Percentiles rank a stretch among this genome's conserved stretches.
Evolutionary conservation across 83 land plant genomes (phyloP).

Genomic region (Isoetes engelmannii): DNA sequence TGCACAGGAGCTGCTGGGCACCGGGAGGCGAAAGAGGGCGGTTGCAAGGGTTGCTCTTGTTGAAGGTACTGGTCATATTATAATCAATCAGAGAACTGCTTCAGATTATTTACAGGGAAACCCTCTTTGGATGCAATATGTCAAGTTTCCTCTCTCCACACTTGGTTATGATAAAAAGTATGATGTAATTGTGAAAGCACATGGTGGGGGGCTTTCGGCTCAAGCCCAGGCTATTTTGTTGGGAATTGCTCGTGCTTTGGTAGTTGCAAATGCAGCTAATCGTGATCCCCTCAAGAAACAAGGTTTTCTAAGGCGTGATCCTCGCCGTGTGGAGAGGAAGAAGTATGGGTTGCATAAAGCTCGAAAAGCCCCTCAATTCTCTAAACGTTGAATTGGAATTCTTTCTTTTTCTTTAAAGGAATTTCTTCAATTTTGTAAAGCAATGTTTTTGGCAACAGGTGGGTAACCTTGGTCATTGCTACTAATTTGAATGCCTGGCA

Average conservation of each 20-base stretch:
- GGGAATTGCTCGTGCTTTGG: slow-evolving; percentile 80
- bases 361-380: slow-evolving; percentile 85
- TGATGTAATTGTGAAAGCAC: slow-evolving; percentile 87
- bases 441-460: no score
- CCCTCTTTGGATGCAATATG: slow-evolving; percentile 77
- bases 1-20: slow-evolving; percentile 66
- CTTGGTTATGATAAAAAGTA: slow-evolving; percentile 71
- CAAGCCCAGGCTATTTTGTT: slow-evolving; percentile 93
- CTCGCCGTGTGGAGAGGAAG: slow-evolving; percentile 87
- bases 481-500: no score
- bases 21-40: slow-evolving; percentile 85
- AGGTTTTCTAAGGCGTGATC: slow-evolving; percentile 85
- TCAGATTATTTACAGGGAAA: slow-evolving; percentile 96
- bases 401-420: background rate
- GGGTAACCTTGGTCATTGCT: no score
- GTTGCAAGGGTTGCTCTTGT: slow-evolving; percentile 81
- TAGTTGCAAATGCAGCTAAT: slow-evolving; percentile 59
- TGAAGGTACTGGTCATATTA: slow-evolving; percentile 73
- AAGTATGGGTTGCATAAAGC: slow-evolving; percentile 85
- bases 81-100: slow-evolving; percentile 83
- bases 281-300: slow-evolving; percentile 57
- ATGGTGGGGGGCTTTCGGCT: slow-evolving; percentile 89
- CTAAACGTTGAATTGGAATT: slow-evolving; percentile 57
- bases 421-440: slow-evolving; percentile 1
- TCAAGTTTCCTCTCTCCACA: slow-evolving; percentile 62